Evolutionary conservation across 495 filamentous ascomycete genomes (phyloP).

Genomic region (Penicillium longicatenatum): DNA sequence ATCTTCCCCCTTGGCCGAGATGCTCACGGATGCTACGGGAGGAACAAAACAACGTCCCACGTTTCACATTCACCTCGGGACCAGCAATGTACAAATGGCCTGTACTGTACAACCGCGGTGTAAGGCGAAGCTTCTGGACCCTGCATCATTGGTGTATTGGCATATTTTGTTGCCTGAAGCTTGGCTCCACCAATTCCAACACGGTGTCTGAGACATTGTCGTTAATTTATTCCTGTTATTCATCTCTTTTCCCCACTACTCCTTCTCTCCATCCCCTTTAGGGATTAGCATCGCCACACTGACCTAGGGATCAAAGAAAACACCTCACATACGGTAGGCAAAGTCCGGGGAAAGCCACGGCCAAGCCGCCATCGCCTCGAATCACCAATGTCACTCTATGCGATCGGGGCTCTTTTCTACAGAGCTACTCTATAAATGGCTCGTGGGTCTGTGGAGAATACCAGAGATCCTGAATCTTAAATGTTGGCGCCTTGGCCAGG

Average conservation of each 20-base stretch:
- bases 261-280: neutral
- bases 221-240: neutral
- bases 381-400: neutral
- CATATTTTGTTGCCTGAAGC: neutral
- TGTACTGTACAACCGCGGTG: neutral
- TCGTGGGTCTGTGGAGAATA: neutral
- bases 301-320: neutral
- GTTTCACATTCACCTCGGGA: neutral
- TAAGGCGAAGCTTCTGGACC: neutral
- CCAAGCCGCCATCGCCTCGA: neutral
- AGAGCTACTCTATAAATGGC: neutral
- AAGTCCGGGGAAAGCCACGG: neutral
- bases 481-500: neutral
- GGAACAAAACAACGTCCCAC: neutral
- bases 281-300: neutral
- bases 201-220: conserved; percentile 1
- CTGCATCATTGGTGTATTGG: neutral
- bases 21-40: neutral
- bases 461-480: neutral
- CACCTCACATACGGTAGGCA: neutral
- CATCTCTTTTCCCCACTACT: neutral
- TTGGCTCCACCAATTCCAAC: neutral
- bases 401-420: neutral
- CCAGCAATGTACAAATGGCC: neutral
- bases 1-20: neutral